Evolutionary conservation across 2,329 filamentous ascomycete species (phyloP).

Genomic region (Proliferodiscus dingleyae): DNA sequence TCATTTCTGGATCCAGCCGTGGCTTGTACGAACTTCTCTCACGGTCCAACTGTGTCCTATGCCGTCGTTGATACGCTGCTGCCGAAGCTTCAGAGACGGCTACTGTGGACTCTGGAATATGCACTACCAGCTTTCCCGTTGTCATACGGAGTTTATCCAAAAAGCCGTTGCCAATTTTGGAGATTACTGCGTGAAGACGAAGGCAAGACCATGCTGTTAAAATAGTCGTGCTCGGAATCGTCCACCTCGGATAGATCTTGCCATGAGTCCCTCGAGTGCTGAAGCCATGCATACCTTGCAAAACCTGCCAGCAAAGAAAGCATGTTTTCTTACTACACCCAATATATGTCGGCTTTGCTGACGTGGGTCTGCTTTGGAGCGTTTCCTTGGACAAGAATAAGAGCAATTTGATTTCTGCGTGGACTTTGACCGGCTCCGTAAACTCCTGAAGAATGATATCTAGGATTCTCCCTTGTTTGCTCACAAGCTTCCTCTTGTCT

Average conservation of each 20-base stretch:
- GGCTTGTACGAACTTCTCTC: background rate
- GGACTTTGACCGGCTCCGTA: constrained; percentile 1
- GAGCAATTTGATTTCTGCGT: constrained; percentile 6
- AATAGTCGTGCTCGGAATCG: background rate
- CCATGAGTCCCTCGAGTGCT: constrained; percentile 1
- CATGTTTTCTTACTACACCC: constrained; percentile 6
- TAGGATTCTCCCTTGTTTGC: constrained; percentile 1
- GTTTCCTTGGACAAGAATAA: background rate
- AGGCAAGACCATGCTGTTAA: constrained; percentile 4
- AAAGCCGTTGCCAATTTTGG: background rate
- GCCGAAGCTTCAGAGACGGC: constrained; percentile 4
- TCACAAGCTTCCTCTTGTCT: constrained; percentile 4
- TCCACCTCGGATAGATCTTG: constrained; percentile 5
- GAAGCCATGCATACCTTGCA: background rate
- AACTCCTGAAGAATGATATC: constrained; percentile 1
- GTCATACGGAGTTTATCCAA: background rate
- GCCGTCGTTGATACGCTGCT: background rate
- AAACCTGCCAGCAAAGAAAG: constrained; percentile 2
- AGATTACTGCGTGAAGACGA: background rate
- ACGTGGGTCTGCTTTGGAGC: background rate
- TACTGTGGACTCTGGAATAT: constrained; percentile 3
- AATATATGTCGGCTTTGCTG: constrained; percentile 2
- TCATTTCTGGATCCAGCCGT: background rate
- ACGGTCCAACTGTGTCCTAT: background rate
- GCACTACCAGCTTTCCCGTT: background rate